A percentile compares a stretch with the other conserved stretches of the same genome.
These are phyloP conservation scores for Pezicula neosporulosa DNA, from an alignment of 2,329 filamentous ascomycete genomes.

Conservation along the genomic window DNA sequence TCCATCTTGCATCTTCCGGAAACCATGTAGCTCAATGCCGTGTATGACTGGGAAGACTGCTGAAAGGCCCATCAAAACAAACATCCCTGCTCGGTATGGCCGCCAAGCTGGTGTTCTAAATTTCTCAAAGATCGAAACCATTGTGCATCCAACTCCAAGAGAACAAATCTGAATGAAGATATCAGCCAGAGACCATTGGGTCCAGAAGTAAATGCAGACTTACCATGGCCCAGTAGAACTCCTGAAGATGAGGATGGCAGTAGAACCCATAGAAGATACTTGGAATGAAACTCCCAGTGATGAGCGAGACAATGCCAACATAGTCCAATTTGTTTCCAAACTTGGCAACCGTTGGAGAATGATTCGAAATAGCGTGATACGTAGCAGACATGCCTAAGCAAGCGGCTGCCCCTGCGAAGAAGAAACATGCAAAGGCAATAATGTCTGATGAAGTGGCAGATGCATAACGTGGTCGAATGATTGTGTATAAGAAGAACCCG, in stretches of 20 bases:
- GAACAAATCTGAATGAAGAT: constrained; percentile 60
- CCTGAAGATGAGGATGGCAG: constrained; percentile 62
- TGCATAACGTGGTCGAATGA: constrained; percentile 63
- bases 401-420: constrained; percentile 69
- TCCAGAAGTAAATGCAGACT: constrained; percentile 25
- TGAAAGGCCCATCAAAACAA: constrained; percentile 80
- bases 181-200: not conserved
- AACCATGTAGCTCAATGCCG: constrained; percentile 65
- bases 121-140: constrained; percentile 73
- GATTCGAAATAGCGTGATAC: constrained; percentile 83
- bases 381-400: constrained; percentile 81
- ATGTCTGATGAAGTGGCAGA: constrained; percentile 60
- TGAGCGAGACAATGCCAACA: constrained; percentile 86
- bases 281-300: constrained; percentile 88
- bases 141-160: constrained; percentile 72
- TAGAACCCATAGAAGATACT: constrained; percentile 85
- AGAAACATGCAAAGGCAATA: constrained; percentile 75
- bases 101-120: constrained; percentile 84
- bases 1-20: constrained; percentile 59
- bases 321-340: constrained; percentile 95
- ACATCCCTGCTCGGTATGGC: constrained; percentile 84
- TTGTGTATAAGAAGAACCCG: constrained; percentile 49
- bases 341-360: constrained; percentile 71
- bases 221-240: constrained; percentile 73
- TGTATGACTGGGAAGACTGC: constrained; percentile 82